These are phyloP conservation scores for Fraxinus platypoda DNA, from an alignment of 305 asterid species.

Conservation along the genomic window DNA sequence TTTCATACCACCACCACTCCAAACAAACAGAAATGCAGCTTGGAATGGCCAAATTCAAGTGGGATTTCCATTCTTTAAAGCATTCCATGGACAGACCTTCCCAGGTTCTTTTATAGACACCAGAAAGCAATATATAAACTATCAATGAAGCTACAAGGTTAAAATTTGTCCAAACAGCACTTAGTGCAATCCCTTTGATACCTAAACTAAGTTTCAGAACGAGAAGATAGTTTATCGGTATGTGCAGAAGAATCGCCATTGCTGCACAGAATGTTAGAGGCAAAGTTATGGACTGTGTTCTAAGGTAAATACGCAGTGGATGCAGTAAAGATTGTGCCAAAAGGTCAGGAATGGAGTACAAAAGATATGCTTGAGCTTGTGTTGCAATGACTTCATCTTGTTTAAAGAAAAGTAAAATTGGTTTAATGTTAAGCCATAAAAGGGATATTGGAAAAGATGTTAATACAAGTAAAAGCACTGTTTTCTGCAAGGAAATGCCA, in stretches of 20 bases:
- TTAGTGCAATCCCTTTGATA: conserved; percentile 47
- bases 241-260: conserved; percentile 38
- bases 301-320: conserved; percentile 53
- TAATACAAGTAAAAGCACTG: conserved; percentile 45
- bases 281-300: conserved; percentile 57
- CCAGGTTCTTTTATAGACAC: conserved; percentile 48
- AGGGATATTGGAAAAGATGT: conserved; percentile 50
- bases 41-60: conserved; percentile 48
- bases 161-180: conserved; percentile 53
- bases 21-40: conserved; percentile 66
- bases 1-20: conserved; percentile 76
- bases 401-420: conserved; percentile 40
- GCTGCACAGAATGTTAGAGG: conserved; percentile 59
- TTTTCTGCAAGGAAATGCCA: conserved; percentile 52
- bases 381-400: conserved; percentile 54
- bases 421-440: conserved; percentile 50
- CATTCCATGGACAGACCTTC: conserved; percentile 41
- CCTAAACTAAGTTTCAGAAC: conserved; percentile 43
- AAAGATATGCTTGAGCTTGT: conserved; percentile 49
- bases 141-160: conserved; percentile 42
- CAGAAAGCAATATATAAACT: conserved; percentile 36
- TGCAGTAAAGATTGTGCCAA: conserved; percentile 51
- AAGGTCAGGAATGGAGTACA: conserved; percentile 48
- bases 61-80: conserved; percentile 48
- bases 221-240: conserved; percentile 52